Evolutionary conservation across 78 protist genomes (phyloP), one percentile per base, ranked within the genome.

Genomic region (Monocercomonoides exilis): DNA sequence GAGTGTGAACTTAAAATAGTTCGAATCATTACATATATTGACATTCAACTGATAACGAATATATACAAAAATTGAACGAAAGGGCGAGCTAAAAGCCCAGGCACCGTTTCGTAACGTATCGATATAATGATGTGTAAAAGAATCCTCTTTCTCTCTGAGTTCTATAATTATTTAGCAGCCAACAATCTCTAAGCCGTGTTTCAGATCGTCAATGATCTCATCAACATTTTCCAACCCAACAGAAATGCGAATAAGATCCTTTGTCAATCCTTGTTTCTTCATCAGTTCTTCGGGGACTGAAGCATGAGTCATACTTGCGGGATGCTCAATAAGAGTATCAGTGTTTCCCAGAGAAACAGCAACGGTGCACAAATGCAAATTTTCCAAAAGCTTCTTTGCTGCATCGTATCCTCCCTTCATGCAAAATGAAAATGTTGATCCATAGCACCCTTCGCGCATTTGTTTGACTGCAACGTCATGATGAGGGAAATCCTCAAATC

Each of bases 281-380:
- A 79, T 79, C 42, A 79, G 4, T 4, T 87, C 92, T 1, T 46
- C 64, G 44, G 96, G 94, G n/a, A 94, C 96, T 33, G 90, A 45
- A 6, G 93, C 93, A 46, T 94, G 96, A 5, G 96, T 94, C 96
- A 94, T 94, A 44, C 89, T 86, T 46, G 90, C 91, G 41, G 77
- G 82, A 86, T 85, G 77, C 2, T 41, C 2, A 5, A 84, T 41
- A 1, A 3, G 82, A 4, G 82, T 79, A 41, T 79, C 82, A 41
- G 21, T 21, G 21, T 21, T 21, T 33, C 82, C 82, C 42, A 79
- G 82, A 41, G 82, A 79, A 41, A 79, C 82, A 79, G 82, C 82
- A 21, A 79, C 82, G 5, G 21, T 21, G 6, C 45, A 33, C 42
- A 79, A 41, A 41, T 79, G 82, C 45, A 79, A 33, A 6, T 79